phyloP scores from a whole-genome alignment of 208 protist species.

The Acanthamoeba healyi region DNA sequence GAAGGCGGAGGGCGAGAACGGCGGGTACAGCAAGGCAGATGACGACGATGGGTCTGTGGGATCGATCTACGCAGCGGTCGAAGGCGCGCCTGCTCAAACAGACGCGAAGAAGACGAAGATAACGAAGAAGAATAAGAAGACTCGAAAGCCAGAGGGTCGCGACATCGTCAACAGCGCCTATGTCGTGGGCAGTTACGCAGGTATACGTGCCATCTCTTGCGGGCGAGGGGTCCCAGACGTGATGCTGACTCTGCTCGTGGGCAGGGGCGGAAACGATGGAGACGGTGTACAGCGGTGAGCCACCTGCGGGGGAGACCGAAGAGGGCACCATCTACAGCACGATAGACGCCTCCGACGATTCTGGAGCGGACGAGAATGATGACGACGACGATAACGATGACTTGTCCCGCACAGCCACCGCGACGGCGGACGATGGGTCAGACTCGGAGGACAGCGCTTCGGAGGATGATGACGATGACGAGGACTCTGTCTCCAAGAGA shows the following conservation, averaged over 20 bases:
- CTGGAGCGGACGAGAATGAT: neutral
- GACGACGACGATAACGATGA: neutral
- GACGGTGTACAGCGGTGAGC: neutral
- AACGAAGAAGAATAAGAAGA: neutral
- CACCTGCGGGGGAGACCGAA: neutral
- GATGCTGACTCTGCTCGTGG: neutral
- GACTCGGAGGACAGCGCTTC: neutral
- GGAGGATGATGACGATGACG: neutral
- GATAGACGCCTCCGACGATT: too few species aligned
- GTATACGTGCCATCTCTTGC: neutral
- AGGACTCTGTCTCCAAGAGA: neutral
- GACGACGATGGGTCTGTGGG: neutral
- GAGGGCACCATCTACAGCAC: neutral
- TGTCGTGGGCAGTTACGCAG: neutral
- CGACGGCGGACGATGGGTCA: neutral
- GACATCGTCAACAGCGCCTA: neutral
- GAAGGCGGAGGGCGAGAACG: too few species aligned
- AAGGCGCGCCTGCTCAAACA: neutral
- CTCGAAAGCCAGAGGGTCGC: too few species aligned
- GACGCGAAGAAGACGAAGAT: neutral
- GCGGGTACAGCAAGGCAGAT: neutral
- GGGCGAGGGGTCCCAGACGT: too few species aligned
- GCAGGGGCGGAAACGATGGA: neutral
- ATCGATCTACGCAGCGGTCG: neutral
- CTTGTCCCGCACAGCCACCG: neutral